Evolutionary conservation across 2,329 filamentous ascomycete genomes (phyloP).

Genomic region (Colletotrichum cordylinicola): DNA sequence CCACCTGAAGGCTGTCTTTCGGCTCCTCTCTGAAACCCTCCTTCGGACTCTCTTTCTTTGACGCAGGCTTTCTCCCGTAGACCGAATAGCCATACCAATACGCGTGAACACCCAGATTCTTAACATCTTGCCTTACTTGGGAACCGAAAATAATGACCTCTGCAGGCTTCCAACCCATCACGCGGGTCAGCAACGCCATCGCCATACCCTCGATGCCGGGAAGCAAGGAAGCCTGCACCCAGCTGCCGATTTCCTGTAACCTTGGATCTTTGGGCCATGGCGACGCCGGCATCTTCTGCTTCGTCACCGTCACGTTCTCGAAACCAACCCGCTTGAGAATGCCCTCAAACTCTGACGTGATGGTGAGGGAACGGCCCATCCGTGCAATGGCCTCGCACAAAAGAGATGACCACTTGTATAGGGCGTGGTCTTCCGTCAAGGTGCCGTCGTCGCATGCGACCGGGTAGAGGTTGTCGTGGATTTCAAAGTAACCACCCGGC

Average conservation of each 20-base stretch:
- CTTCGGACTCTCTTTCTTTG: background rate
- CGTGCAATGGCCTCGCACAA: background rate
- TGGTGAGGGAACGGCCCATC: background rate
- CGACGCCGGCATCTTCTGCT: constrained; percentile 33
- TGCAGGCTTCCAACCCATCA: constrained; percentile 28
- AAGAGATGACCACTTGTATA: background rate
- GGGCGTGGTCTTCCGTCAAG: constrained; percentile 29
- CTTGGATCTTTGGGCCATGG: constrained; percentile 35
- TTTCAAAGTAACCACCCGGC: constrained; percentile 13
- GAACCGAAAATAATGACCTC: constrained; percentile 30
- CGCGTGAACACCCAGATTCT: constrained; percentile 28
- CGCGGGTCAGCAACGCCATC: constrained; percentile 32
- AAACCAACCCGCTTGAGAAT: constrained; percentile 26
- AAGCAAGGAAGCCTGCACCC: constrained; percentile 22
- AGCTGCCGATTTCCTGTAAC: constrained; percentile 29
- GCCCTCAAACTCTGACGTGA: constrained; percentile 27
- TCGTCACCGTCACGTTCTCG: constrained; percentile 31
- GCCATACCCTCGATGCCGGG: constrained; percentile 32
- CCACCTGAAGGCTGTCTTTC: background rate
- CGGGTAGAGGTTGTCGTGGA: constrained; percentile 26
- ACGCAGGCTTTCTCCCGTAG: background rate
- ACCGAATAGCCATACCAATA: constrained; percentile 36
- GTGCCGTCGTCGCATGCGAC: constrained; percentile 36
- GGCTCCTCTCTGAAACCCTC: background rate
- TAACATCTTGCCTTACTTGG: constrained; percentile 25